phyloP scores from a whole-genome alignment of 2,329 filamentous ascomycete species.

The Ceratocystiopsis minuta region DNA sequence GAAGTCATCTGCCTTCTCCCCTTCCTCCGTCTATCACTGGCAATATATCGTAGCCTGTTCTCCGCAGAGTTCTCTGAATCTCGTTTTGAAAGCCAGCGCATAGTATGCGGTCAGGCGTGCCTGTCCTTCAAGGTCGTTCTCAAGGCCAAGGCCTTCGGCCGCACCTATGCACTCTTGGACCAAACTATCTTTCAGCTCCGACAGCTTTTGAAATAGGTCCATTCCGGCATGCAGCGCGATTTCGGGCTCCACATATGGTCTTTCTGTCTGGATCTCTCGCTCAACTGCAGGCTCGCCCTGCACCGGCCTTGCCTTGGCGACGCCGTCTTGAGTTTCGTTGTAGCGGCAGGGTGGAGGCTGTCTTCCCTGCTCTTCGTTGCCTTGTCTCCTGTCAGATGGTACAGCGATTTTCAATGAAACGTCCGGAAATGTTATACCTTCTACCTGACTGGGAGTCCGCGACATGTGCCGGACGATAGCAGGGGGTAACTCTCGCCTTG shows the following conservation, averaged over 20 bases:
- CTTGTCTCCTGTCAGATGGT: neutral
- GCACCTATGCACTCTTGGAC: slow-evolving; percentile 5
- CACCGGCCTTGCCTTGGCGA: neutral
- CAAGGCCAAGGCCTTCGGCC: neutral
- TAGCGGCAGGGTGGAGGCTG: neutral
- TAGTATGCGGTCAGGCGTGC: slow-evolving; percentile 5
- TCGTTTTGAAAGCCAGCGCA: slow-evolving; percentile 2
- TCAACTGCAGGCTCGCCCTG: too few species aligned
- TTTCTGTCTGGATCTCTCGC: slow-evolving; percentile 4
- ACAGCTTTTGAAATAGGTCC: slow-evolving; percentile 3
- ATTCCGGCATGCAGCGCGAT: neutral
- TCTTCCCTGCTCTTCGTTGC: neutral
- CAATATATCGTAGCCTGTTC: neutral
- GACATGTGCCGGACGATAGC: slow-evolving; percentile 5
- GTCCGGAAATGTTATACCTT: neutral
- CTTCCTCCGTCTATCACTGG: neutral
- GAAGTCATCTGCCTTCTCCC: too few species aligned
- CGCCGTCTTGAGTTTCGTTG: neutral
- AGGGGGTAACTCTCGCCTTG: slow-evolving; percentile 5
- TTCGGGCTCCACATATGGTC: neutral
- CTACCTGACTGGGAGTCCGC: slow-evolving; percentile 1
- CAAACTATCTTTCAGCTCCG: slow-evolving; percentile 1
- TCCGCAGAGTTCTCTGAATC: slow-evolving; percentile 1
- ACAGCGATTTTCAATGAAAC: neutral
- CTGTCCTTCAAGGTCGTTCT: slow-evolving; percentile 1